Evolutionary conservation across 2,329 filamentous ascomycete species (phyloP).

Genomic region (Trichoderma breve): DNA sequence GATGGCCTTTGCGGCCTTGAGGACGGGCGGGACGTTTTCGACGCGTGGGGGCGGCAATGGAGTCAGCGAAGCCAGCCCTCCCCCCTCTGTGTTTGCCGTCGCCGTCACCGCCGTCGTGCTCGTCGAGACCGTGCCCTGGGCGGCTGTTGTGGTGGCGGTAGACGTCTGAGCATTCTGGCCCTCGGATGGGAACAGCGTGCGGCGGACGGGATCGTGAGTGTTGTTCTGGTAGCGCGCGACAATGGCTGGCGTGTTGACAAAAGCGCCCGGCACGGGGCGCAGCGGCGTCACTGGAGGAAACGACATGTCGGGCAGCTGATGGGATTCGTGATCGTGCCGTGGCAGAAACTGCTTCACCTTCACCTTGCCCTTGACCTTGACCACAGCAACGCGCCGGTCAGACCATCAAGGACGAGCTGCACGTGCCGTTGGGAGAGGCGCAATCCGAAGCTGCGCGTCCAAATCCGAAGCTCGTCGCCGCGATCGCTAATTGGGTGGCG

Average conservation of each 20-base stretch:
- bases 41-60: slow-evolving; percentile 45
- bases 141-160: slow-evolving; percentile 17
- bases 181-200: slow-evolving; percentile 49
- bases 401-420: slow-evolving; percentile 32
- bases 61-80: slow-evolving; percentile 32
- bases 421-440: slow-evolving; percentile 19
- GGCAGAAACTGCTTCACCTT: slow-evolving; percentile 23
- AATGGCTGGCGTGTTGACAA: slow-evolving; percentile 69
- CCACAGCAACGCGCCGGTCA: slow-evolving; percentile 30
- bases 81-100: slow-evolving; percentile 27
- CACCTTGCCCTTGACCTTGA: slow-evolving; percentile 29
- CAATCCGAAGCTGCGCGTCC: slow-evolving; percentile 16
- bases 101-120: slow-evolving; percentile 30
- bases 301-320: slow-evolving; percentile 46
- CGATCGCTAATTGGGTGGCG: slow-evolving; percentile 12
- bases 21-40: slow-evolving; percentile 61
- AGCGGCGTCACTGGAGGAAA: slow-evolving; percentile 62
- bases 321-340: not conserved
- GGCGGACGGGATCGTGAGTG: slow-evolving; percentile 47
- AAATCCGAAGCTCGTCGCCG: slow-evolving; percentile 17
- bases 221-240: slow-evolving; percentile 46
- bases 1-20: slow-evolving; percentile 79
- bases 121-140: not conserved
- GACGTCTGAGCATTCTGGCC: slow-evolving; percentile 26
- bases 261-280: slow-evolving; percentile 72